Evolutionary conservation across 345 rosid species (phyloP), one percentile per base, ranked within the genome.

Genomic region (Cardamine chenopodiifolia): DNA sequence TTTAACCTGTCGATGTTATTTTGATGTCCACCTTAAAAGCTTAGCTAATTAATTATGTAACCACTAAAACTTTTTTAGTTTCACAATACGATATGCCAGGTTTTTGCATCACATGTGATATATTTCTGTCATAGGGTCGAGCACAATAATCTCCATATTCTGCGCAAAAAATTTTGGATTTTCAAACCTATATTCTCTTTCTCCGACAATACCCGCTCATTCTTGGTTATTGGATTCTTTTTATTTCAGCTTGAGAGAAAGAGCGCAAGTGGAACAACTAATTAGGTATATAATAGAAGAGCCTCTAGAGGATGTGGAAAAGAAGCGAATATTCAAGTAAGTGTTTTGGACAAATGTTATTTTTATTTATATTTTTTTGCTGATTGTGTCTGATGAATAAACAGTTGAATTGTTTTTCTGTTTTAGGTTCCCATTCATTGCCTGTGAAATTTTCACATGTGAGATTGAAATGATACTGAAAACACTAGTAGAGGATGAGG

Each of bases 391-490:
- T 59, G 69, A 72, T 72, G 65, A 67, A 52, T 54, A 17, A 59
- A 61, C 35, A 20, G 3, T 19, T 73, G 49, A 72, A 52, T 50
- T 28, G 7, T 72, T 31, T 28, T 37, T 60, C 35, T 49, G 9
- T 44, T 49, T 58, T 62, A 93, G 98, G 93, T 84, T 89, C 81
- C 98, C 98, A 60, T 93, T 93, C 75, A 81, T 93, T 68, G 91
- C 98, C 19, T 89, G 96, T 75, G 98, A 93, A 84, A 88, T 93
- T 35, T 90, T 93, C 81, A 93, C 96, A 11, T 90, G 97, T 83
- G 96, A 90, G 82, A 90, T 93, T 76, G 98, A 93, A 76, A 86
- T 89, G 79, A 90, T 93, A 74, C 86, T 93, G 53, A 93, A 85
- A 80, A 86, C 97, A n/a, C 78, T 93, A 74, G 96, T 89, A 6